Percentiles rank a stretch among this genome's conserved stretches.
Evolutionary conservation across 306 rosid species (phyloP).

Genomic region (Dalbergia cochinchinensis): DNA sequence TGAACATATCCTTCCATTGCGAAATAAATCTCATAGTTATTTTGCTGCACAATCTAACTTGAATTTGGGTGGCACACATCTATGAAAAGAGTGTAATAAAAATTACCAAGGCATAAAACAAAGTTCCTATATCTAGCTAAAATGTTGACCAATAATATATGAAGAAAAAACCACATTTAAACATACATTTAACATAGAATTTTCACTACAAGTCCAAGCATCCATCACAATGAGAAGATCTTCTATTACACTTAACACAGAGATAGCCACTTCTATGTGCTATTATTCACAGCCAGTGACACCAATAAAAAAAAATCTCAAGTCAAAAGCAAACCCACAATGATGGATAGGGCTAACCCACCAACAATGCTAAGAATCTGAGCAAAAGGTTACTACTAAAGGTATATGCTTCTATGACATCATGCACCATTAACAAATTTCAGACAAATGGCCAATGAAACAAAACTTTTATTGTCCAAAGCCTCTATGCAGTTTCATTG

Average conservation of each 20-base stretch:
- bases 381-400: neutral
- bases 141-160: neutral
- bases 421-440: neutral
- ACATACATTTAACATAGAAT: neutral
- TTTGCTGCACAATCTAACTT: neutral
- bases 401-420: neutral
- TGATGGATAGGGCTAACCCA: neutral
- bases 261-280: neutral
- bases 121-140: neutral
- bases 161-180: neutral
- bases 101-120: too few species aligned
- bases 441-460: neutral
- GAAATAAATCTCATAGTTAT: too few species aligned
- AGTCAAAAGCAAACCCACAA: neutral
- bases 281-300: neutral
- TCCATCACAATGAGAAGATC: neutral
- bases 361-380: neutral
- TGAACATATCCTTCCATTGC: too few species aligned
- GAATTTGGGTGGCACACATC: neutral
- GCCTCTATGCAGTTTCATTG: conserved; percentile 21
- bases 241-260: neutral
- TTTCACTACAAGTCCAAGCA: conserved; percentile 9
- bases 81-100: too few species aligned
- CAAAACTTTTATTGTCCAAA: conserved; percentile 28
- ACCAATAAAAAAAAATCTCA: neutral